Evolutionary conservation across 2,329 filamentous ascomycete genomes (phyloP).

Genomic region (Talaromyces atroroseus): DNA sequence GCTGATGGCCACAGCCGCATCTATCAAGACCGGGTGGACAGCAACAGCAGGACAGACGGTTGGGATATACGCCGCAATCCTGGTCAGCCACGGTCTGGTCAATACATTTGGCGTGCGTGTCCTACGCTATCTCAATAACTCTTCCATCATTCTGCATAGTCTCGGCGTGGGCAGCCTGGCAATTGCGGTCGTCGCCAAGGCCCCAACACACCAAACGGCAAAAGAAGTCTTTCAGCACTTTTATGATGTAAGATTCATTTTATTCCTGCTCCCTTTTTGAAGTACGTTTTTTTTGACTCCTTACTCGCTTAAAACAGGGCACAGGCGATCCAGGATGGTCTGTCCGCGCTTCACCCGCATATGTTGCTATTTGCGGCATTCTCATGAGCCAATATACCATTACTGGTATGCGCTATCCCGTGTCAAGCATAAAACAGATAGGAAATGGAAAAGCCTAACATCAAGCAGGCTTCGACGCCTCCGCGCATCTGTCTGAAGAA

Average conservation of each 20-base stretch:
- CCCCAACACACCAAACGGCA: constrained; percentile 5
- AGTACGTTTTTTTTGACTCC: neutral
- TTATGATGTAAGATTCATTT: constrained; percentile 5
- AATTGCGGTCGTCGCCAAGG: constrained; percentile 9
- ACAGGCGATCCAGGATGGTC: constrained; percentile 9
- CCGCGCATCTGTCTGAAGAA: constrained; percentile 11
- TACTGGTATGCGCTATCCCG: constrained; percentile 1
- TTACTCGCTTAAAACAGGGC: neutral
- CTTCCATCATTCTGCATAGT: constrained; percentile 10
- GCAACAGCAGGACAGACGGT: constrained; percentile 6
- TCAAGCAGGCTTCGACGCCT: constrained; percentile 8
- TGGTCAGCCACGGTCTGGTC: constrained; percentile 9
- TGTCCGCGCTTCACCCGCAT: constrained; percentile 4
- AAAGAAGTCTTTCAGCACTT: constrained; percentile 11
- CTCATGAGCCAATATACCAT: constrained; percentile 13
- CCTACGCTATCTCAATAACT: constrained; percentile 6
- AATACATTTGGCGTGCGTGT: constrained; percentile 11
- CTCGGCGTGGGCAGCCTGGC: constrained; percentile 9
- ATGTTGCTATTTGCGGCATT: constrained; percentile 11
- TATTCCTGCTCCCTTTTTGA: neutral
- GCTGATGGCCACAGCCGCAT: constrained; percentile 5
- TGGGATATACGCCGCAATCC: constrained; percentile 10
- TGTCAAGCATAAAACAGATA: neutral
- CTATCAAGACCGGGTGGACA: constrained; percentile 5
- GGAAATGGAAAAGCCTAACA: neutral